Evolutionary conservation across 2,329 filamentous ascomycete species (phyloP).

Genomic region (Xylariomycetidae sp.): DNA sequence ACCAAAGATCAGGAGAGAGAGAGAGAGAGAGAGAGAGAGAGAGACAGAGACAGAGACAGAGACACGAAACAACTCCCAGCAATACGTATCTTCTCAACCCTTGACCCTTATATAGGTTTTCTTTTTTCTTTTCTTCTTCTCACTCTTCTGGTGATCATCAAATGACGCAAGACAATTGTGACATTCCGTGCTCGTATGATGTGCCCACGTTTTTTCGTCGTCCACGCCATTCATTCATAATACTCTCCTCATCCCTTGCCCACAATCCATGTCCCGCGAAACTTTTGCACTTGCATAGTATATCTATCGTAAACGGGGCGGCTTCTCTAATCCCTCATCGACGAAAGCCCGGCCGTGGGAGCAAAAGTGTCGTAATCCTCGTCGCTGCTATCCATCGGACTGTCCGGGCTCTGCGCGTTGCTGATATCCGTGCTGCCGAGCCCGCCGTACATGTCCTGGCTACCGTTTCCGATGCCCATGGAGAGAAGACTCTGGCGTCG

Average conservation of each 20-base stretch:
- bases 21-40: too few relatives aligned
- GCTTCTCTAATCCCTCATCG: slow-evolving; percentile 24
- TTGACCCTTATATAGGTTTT: slow-evolving; percentile 2
- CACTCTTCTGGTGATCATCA: neutral
- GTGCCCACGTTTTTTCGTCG: slow-evolving; percentile 9
- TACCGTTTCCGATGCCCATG: neutral
- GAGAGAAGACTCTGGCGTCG: slow-evolving; percentile 33
- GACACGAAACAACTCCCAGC: too few relatives aligned
- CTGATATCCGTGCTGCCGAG: slow-evolving; percentile 44
- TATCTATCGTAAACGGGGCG: slow-evolving; percentile 6
- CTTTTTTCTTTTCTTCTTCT: neutral
- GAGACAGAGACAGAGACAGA: too few relatives aligned
- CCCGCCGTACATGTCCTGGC: slow-evolving; percentile 32
- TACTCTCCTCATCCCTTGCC: slow-evolving; percentile 11
- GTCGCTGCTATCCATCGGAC: slow-evolving; percentile 48
- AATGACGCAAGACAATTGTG: slow-evolving; percentile 10
- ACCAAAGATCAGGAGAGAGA: too few relatives aligned
- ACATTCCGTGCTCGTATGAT: slow-evolving; percentile 26
- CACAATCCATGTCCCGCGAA: neutral
- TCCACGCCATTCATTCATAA: slow-evolving; percentile 7
- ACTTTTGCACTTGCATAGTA: neutral
- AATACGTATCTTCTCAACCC: too few relatives aligned
- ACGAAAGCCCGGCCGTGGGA: slow-evolving; percentile 29
- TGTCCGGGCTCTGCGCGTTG: slow-evolving; percentile 47
- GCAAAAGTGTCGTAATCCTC: slow-evolving; percentile 49